phyloP scores from a whole-genome alignment of 176 grass and related monocot genomes.

The Musa troglodytarum region DNA sequence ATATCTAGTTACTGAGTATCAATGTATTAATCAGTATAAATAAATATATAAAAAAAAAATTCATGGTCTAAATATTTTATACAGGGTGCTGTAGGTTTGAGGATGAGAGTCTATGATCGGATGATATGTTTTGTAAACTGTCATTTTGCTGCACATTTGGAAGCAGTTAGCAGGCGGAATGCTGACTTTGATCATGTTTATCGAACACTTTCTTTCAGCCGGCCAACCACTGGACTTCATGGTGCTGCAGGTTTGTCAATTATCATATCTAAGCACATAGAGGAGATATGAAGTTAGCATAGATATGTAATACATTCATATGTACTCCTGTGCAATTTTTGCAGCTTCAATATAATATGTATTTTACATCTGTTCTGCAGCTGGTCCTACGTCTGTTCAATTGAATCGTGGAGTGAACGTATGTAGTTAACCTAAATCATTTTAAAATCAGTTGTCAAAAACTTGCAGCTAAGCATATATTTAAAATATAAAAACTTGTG shows the following conservation, averaged over 20 bases:
- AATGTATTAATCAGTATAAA: not conserved
- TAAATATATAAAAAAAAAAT: not conserved
- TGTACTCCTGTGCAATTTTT: not conserved
- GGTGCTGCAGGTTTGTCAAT: conserved; percentile 60
- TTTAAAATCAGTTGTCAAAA: conserved; percentile 12
- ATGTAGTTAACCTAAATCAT: conserved; percentile 29
- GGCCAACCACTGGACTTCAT: conserved; percentile 52
- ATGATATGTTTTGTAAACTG: conserved; percentile 91
- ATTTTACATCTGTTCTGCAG: conserved; percentile 40
- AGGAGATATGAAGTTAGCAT: not conserved
- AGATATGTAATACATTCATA: not conserved
- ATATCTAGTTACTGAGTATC: not conserved
- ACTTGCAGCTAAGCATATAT: too few relatives aligned
- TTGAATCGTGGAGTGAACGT: conserved; percentile 82
- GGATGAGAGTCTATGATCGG: conserved; percentile 85
- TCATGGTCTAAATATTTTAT: conserved; percentile 1
- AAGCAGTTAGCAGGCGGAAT: conserved; percentile 84
- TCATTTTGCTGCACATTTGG: conserved; percentile 96
- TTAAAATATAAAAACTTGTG: conserved; percentile 10
- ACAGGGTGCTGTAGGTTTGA: conserved; percentile 92
- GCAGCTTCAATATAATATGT: conserved; percentile 25
- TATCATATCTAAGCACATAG: not conserved
- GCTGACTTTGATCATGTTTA: conserved; percentile 93
- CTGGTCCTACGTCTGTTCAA: conserved; percentile 89
- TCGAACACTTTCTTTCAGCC: conserved; percentile 81